Conservation (phyloP, 148 eudicot species). For the Fagopyrum tataricum region DNA sequence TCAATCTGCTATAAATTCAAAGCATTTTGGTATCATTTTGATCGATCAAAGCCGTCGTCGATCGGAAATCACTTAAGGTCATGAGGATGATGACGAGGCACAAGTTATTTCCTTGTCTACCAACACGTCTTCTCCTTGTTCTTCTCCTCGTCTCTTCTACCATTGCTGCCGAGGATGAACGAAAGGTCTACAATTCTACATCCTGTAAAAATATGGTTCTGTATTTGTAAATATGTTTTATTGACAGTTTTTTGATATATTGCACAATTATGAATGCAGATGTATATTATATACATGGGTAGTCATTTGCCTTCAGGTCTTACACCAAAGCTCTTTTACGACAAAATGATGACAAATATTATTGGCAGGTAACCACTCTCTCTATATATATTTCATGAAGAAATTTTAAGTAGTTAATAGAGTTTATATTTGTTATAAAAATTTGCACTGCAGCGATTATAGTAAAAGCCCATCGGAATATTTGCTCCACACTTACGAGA, state of each 20-base stretch:
- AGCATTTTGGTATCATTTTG: not conserved
- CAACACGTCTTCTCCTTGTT: not conserved
- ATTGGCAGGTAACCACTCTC: constrained; percentile 6
- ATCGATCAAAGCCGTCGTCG: not conserved
- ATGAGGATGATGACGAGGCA: not conserved
- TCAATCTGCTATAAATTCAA: not conserved
- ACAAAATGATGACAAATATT: not conserved
- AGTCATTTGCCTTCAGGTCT: not conserved
- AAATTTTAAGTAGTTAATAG: too few relatives aligned
- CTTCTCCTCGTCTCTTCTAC: not conserved
- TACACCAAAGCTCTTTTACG: not conserved
- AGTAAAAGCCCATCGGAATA: too few relatives aligned
- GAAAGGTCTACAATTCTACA: not conserved
- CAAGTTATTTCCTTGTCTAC: too few relatives aligned
- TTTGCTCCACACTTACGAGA: too few relatives aligned
- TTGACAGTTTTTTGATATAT: too few relatives aligned
- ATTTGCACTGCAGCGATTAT: too few relatives aligned
- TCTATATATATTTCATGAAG: too few relatives aligned
- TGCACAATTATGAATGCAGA: not conserved
- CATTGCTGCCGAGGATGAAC: not conserved
- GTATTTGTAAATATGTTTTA: too few relatives aligned
- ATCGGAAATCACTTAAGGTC: not conserved
- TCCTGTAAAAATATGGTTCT: too few relatives aligned
- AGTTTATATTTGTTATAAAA: too few relatives aligned
- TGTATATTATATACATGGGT: constrained; percentile 1